Percentiles rank a stretch among this genome's conserved stretches.
Conservation (phyloP, 768 basidiomycete genomes). For the Mrakia blollopis region DNA sequence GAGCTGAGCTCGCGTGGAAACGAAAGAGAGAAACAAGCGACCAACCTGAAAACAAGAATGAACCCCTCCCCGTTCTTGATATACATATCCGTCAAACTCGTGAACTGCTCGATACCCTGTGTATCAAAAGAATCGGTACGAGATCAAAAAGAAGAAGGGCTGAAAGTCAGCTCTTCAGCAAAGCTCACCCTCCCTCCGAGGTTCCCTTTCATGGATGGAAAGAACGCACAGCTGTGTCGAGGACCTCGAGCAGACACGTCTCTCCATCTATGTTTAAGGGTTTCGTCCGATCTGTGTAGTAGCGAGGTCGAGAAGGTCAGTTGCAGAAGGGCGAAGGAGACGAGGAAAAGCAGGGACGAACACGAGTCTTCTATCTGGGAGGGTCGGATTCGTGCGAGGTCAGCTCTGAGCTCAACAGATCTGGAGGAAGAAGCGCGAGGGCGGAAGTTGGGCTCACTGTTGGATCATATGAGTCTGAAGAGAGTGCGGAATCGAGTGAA, state of each 20-base stretch:
- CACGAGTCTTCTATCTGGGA: constrained; percentile 15
- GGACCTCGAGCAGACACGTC: constrained; percentile 24
- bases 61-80: constrained; percentile 23
- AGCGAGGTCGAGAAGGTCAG: neutral
- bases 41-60: constrained; percentile 22
- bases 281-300: neutral
- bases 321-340: neutral
- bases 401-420: neutral
- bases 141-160: neutral
- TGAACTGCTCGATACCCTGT: constrained; percentile 23
- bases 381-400: neutral
- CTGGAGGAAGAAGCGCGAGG: neutral
- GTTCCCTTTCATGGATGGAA: neutral
- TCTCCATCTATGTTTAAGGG: constrained; percentile 6
- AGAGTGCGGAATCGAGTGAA: neutral
- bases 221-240: constrained; percentile 24
- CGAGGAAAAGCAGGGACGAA: neutral
- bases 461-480: constrained; percentile 27
- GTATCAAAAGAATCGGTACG: too few relatives aligned
- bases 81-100: constrained; percentile 23
- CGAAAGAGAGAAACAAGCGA: neutral
- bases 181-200: neutral
- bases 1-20: neutral
- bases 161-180: neutral
- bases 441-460: constrained; percentile 1